Evolutionary conservation across 208 protist species (phyloP), one percentile per base, ranked within the genome.

Genomic region (Leishmania lainsoni): DNA sequence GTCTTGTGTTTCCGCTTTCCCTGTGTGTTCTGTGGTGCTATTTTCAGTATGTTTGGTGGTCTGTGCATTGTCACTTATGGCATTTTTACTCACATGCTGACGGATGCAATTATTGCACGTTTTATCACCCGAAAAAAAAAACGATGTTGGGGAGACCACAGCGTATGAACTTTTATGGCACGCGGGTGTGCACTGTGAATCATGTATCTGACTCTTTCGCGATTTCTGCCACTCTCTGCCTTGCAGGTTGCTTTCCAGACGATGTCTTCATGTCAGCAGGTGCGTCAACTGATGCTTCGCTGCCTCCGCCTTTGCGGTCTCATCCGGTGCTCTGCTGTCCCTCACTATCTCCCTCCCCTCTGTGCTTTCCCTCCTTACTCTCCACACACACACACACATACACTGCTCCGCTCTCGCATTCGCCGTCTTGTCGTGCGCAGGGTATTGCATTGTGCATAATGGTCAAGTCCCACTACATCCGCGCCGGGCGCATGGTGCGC

Each of bases 381-480:
- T 35, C 29, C 39, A 63, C 63, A 74, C 12, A 72, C 54, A 63
- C 81, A 71, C 42, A 59, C 1, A 48, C 76, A 66, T 58, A 61
- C 75, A 65, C 77, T 17, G 48, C n/a, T 5, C 32, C 72, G 6
- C 52, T 39, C 29, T 45, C 72, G n/a, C 51, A 22, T 17, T 54
- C 32, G 29, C 49, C 42, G 71, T 76, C 29, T 54, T 61, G 72
- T 39, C 6, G 52, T 84, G 14, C 45, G 56, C 52, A 83, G 76
- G 73, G 82, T 88, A 72, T 86, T 78, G 66, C 72, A 86, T 69
- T 71, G 51, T 86, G 73, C 71, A 88, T 69, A 86, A 93, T 93
- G 90, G 84, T 94, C 88, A 80, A 86, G 89, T 89, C 86, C 72
- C 83, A 86, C 85, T 91, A 93, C 88, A 87, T 94, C 83, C 79